These are phyloP conservation scores for Cercophora samala DNA, from an alignment of 495 filamentous ascomycete genomes.

Conservation along the genomic window DNA sequence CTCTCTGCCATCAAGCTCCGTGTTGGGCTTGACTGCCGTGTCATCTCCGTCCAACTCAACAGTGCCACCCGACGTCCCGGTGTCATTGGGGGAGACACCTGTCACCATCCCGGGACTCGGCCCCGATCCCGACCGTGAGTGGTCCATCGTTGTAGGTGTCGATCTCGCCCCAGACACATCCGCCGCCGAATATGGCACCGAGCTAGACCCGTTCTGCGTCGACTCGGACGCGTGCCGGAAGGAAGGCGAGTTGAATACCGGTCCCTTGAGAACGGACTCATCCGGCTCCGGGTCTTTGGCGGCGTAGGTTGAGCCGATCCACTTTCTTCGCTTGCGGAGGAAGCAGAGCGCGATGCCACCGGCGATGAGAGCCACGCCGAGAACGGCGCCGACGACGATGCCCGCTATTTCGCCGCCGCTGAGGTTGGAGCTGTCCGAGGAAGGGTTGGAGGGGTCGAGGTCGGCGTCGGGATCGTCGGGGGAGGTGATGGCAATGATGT, in stretches of 20 bases:
- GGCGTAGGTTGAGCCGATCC: constrained; percentile 19
- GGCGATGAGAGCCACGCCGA: constrained; percentile 21
- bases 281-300: constrained; percentile 20
- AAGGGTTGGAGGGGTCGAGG: constrained; percentile 4
- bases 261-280: constrained; percentile 24
- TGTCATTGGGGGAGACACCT: not conserved
- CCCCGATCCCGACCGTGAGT: constrained; percentile 10
- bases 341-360: constrained; percentile 24
- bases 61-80: constrained; percentile 9
- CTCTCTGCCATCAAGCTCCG: constrained; percentile 21
- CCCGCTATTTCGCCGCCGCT: constrained; percentile 37
- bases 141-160: constrained; percentile 8
- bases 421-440: constrained; percentile 15
- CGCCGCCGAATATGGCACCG: constrained; percentile 17
- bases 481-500: constrained; percentile 36
- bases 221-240: constrained; percentile 14
- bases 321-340: constrained; percentile 29
- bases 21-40: constrained; percentile 11
- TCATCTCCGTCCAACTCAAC: constrained; percentile 26
- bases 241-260: constrained; percentile 22
- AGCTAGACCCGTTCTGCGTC: constrained; percentile 10
- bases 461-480: constrained; percentile 10
- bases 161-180: constrained; percentile 13
- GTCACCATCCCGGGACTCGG: constrained; percentile 8
- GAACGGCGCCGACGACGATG: constrained; percentile 33